Evolutionary conservation across 371 early-diverging fungal species (phyloP).

Genomic region (Umbelopsis sp.): DNA sequence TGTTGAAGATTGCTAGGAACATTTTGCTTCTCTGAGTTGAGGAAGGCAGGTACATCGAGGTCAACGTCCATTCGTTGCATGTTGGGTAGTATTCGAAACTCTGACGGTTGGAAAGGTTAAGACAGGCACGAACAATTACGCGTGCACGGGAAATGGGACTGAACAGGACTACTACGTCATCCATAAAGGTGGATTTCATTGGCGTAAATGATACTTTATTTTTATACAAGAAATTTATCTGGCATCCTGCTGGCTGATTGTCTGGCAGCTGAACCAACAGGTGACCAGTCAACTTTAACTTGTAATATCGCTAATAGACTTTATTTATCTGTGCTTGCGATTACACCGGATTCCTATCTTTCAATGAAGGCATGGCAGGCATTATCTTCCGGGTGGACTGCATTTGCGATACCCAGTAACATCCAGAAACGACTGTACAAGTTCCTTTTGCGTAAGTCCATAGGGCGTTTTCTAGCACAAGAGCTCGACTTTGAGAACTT

Average conservation of each 20-base stretch:
- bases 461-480: slow-evolving; percentile 83
- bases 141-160: neutral
- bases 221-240: too few relatives aligned
- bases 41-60: slow-evolving; percentile 76
- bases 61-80: slow-evolving; percentile 79
- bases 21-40: slow-evolving; percentile 68
- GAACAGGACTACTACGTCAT: neutral
- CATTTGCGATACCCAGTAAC: slow-evolving; percentile 65
- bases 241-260: neutral
- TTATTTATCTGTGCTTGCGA: neutral
- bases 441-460: slow-evolving; percentile 80
- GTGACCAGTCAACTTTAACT: neutral
- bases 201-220: too few relatives aligned
- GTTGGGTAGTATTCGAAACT: slow-evolving; percentile 6
- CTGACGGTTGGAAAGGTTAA: neutral
- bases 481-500: slow-evolving; percentile 83
- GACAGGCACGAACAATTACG: slow-evolving; percentile 6
- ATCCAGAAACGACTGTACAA: slow-evolving; percentile 86
- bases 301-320: neutral
- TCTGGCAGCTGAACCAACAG: neutral
- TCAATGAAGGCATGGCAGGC: slow-evolving; percentile 54
- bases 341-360: neutral
- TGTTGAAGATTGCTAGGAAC: slow-evolving; percentile 73
- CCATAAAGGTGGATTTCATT: neutral
- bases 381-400: slow-evolving; percentile 46